Percentiles rank a stretch among this genome's conserved stretches.
Conservation (phyloP, 306 rosid genomes). For the Sicyos edulis region DNA sequence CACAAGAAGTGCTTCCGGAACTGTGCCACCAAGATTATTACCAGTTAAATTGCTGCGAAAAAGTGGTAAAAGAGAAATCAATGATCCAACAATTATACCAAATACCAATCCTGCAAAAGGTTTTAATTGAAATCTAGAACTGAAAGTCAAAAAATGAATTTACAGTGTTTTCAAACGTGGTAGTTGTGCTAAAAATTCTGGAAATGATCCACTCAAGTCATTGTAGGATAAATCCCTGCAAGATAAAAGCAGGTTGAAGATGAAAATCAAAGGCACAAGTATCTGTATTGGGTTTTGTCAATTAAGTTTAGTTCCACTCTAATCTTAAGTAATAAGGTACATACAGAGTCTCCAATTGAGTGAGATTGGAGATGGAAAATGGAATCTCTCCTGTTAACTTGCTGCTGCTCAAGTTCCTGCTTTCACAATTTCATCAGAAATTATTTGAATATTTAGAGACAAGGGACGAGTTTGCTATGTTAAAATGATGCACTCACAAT, state of each 20-base stretch:
- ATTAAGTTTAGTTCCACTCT: background rate
- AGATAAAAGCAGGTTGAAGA: background rate
- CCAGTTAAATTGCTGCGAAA: slow-evolving; percentile 5
- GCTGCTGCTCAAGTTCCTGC: slow-evolving; percentile 42
- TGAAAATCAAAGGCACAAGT: background rate
- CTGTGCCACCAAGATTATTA: slow-evolving; percentile 9
- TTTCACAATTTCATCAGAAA: slow-evolving; percentile 5
- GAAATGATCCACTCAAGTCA: slow-evolving; percentile 33
- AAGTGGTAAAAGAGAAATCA: background rate
- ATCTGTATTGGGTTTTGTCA: background rate
- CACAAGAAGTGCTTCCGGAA: slow-evolving; percentile 14
- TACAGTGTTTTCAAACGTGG: slow-evolving; percentile 28
- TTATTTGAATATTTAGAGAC: background rate
- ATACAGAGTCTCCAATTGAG: slow-evolving; percentile 35
- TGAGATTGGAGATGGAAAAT: slow-evolving; percentile 31
- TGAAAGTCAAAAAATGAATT: background rate
- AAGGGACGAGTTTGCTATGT: background rate
- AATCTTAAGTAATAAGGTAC: slow-evolving; percentile 10
- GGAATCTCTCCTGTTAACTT: slow-evolving; percentile 33
- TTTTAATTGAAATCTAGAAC: background rate
- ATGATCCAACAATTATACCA: background rate
- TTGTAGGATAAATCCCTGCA: slow-evolving; percentile 43
- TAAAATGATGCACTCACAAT: slow-evolving; percentile 33
- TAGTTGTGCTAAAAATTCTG: slow-evolving; percentile 25
- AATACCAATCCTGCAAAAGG: background rate